phyloP scores from a whole-genome alignment of 495 filamentous ascomycete species.

The Parathielavia appendiculata region DNA sequence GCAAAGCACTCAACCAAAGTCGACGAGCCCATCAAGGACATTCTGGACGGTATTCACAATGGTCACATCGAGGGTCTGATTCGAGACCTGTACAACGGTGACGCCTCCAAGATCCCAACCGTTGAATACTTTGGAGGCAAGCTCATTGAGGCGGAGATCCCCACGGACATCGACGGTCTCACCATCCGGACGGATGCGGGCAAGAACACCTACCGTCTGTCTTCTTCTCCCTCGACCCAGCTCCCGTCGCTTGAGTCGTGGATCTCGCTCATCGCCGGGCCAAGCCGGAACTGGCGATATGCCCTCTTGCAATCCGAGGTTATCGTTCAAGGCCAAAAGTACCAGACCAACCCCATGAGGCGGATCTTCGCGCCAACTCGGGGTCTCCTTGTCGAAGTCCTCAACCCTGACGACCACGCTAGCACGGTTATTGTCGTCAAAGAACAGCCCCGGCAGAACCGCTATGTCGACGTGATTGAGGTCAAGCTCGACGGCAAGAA shows the following conservation, averaged over 20 bases:
- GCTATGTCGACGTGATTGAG: conserved; percentile 78
- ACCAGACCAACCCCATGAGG: conserved; percentile 93
- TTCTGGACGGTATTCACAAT: conserved; percentile 82
- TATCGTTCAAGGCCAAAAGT: conserved; percentile 90
- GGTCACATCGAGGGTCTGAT: conserved; percentile 75
- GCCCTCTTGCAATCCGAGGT: conserved; percentile 97
- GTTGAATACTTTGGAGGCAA: conserved; percentile 95
- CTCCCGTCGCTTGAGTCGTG: conserved; percentile 77
- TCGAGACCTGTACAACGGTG: conserved; percentile 70
- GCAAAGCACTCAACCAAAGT: conserved; percentile 82
- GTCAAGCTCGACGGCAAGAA: conserved; percentile 67
- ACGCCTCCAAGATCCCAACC: conserved; percentile 69
- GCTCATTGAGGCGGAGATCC: conserved; percentile 57
- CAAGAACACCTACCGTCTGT: conserved; percentile 76
- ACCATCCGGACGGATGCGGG: conserved; percentile 66
- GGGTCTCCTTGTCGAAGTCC: conserved; percentile 84
- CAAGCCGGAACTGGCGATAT: conserved; percentile 80
- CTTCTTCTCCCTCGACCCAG: conserved; percentile 57
- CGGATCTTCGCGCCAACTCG: conserved; percentile 78
- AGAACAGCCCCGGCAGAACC: conserved; percentile 54
- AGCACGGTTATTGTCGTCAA: conserved; percentile 78
- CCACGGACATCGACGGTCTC: conserved; percentile 70
- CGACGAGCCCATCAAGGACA: conserved; percentile 90
- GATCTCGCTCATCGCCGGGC: conserved; percentile 84
- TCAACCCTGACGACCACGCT: conserved; percentile 66